Base-by-base conservation (phyloP, 441 rosid genomes). In the Eutrema salsugineum region DNA sequence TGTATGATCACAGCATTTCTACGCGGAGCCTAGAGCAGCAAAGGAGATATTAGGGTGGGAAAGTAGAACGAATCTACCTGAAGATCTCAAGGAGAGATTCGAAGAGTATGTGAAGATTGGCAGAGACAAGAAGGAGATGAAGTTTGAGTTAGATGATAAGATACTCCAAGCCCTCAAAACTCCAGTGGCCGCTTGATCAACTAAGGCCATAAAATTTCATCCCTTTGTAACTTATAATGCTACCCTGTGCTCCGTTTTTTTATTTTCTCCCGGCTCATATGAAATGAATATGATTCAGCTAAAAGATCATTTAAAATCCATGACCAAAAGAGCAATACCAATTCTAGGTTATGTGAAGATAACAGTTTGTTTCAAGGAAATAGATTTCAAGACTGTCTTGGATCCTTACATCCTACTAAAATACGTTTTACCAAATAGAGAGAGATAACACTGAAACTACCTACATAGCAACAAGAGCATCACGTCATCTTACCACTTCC, bases 1-100 rank as follows among this genome's bases (percentile, higher is more conserved):
- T 47, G 70, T 44, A 44, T 62, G 59, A 57, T 54, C 51, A 9
- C 72, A 94, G 95, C 99, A 94, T 67, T 91, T 94, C 78, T 94
- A 91, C 30, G 84, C 99, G 12, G 94, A 91, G 77, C 99, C 99
- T 53, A 83, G 97, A 79, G 95, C 97, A 17, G 99, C 99, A 6
- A 88, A 90, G 81, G 91, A 87, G 35, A 79, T 84, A 14, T 60
- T 93, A 70, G 97, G 97, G 53, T 91, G 97, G 96, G 68, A 71
- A 33, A 64, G 84, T 51, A 63, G 78, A 59, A 90, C 97, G 3
- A 84, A 88, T 82, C 90, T 94, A 44, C 91, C 89, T n/a, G 85
- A 82, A 66, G 97, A 94, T 85, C 81, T 88, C 79, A 91, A 88
- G 79, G 99, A 94, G 78, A 76, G 90, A 65, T 90, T 68, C 46